Evolutionary conservation across 2,329 filamentous ascomycete genomes (phyloP).

Genomic region (Xylariaceae sp.): DNA sequence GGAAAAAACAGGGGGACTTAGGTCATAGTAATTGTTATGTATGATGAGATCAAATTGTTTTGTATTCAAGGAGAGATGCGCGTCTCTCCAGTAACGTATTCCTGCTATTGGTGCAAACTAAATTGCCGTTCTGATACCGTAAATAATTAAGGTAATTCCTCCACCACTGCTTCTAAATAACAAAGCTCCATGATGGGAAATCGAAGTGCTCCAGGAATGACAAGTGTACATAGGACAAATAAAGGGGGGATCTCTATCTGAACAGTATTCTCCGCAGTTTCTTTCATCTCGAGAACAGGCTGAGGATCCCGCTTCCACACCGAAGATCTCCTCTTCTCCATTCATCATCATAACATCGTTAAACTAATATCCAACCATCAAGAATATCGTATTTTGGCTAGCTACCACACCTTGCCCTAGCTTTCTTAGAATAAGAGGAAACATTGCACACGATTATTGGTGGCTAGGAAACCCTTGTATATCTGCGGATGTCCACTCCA

Average conservation of each 20-base stretch:
- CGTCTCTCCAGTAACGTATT: slow-evolving; percentile 14
- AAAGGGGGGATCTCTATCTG: slow-evolving; percentile 25
- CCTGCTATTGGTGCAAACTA: slow-evolving; percentile 4
- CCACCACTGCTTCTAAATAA: slow-evolving; percentile 11
- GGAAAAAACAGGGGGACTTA: too few relatives aligned
- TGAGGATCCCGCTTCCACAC: slow-evolving; percentile 22
- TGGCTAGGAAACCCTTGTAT: slow-evolving; percentile 31
- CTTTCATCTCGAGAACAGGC: slow-evolving; percentile 29
- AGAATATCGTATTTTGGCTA: background rate
- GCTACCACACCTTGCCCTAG: background rate
- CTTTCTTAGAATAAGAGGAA: background rate
- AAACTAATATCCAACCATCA: slow-evolving; percentile 15
- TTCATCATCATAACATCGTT: slow-evolving; percentile 40
- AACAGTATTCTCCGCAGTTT: slow-evolving; percentile 21
- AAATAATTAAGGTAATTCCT: slow-evolving; percentile 1
- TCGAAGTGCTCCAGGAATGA: slow-evolving; percentile 16
- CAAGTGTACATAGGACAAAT: slow-evolving; percentile 19
- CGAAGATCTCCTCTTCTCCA: slow-evolving; percentile 10
- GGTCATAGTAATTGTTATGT: too few relatives aligned
- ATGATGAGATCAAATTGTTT: background rate
- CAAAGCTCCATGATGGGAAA: slow-evolving; percentile 19
- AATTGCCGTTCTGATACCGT: slow-evolving; percentile 3
- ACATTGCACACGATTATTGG: slow-evolving; percentile 6
- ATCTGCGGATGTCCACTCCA: slow-evolving; percentile 40
- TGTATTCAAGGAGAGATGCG: slow-evolving; percentile 2